phyloP scores from a whole-genome alignment of 345 rosid genomes.

The Chamaenerion angustifolium region DNA sequence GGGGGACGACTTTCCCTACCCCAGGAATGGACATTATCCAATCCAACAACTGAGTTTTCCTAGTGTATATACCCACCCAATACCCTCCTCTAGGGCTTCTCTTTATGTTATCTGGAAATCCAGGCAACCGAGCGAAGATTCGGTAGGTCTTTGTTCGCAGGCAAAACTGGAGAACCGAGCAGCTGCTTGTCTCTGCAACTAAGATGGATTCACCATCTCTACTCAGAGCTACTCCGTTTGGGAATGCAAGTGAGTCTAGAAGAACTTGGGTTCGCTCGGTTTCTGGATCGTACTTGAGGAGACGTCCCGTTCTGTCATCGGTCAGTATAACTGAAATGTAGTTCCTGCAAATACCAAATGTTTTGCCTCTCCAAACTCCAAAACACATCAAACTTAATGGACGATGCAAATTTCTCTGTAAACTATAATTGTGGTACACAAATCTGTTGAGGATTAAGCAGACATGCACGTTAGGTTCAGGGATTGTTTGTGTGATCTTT shows the following conservation, averaged over 20 bases:
- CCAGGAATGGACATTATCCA: constrained; percentile 26
- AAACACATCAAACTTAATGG: too few species aligned
- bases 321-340: constrained; percentile 23
- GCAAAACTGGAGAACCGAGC: constrained; percentile 33
- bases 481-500: too few species aligned
- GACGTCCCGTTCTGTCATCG: constrained; percentile 51
- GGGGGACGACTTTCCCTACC: constrained; percentile 29
- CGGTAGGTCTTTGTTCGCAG: constrained; percentile 19
- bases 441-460: too few species aligned
- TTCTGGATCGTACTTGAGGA: constrained; percentile 45
- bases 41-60: constrained; percentile 17
- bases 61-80: constrained; percentile 55
- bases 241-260: constrained; percentile 26
- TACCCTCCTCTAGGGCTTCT: constrained; percentile 47
- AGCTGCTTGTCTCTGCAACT: constrained; percentile 32
- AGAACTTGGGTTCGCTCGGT: constrained; percentile 28
- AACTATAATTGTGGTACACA: too few species aligned
- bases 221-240: constrained; percentile 47
- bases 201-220: constrained; percentile 29
- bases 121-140: constrained; percentile 33
- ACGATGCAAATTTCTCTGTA: too few species aligned
- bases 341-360: constrained; percentile 21
- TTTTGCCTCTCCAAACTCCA: too few species aligned
- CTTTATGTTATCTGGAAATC: constrained; percentile 63
- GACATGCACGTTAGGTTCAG: too few species aligned